Conservation (phyloP, 2,329 filamentous ascomycete species). For the Cercospora citrullina region DNA sequence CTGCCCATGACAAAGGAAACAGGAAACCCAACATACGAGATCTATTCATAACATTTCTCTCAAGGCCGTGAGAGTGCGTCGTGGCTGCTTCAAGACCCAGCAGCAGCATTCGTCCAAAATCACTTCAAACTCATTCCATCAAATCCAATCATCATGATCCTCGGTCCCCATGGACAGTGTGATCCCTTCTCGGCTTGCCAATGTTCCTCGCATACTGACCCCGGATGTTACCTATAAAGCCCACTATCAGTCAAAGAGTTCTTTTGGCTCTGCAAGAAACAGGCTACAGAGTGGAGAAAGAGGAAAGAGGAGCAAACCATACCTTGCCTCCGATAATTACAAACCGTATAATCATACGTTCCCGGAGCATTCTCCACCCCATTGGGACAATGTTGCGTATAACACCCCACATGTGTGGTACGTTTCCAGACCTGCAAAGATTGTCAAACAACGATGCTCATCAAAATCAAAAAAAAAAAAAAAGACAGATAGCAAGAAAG, state of each 20-base stretch:
- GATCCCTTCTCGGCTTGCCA: neutral
- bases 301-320: slow-evolving; percentile 38
- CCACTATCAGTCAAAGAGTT: neutral
- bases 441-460: neutral
- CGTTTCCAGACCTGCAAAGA: neutral
- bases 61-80: slow-evolving; percentile 8
- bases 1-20: neutral
- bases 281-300: too few relatives aligned
- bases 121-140: neutral
- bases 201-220: slow-evolving; percentile 20
- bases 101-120: neutral
- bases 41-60: neutral
- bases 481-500: too few relatives aligned
- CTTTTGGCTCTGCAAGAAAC: neutral
- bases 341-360: slow-evolving; percentile 68
- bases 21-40: neutral
- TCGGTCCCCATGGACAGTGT: neutral
- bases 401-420: slow-evolving; percentile 58
- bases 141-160: neutral
- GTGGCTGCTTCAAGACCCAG: neutral
- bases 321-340: slow-evolving; percentile 79
- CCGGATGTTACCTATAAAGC: neutral
- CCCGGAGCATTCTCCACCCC: slow-evolving; percentile 43
- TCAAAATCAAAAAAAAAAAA: too few relatives aligned
- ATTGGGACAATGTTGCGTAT: slow-evolving; percentile 55